Conservation (phyloP, 129 eudicot species). For the Arctium lappa region DNA sequence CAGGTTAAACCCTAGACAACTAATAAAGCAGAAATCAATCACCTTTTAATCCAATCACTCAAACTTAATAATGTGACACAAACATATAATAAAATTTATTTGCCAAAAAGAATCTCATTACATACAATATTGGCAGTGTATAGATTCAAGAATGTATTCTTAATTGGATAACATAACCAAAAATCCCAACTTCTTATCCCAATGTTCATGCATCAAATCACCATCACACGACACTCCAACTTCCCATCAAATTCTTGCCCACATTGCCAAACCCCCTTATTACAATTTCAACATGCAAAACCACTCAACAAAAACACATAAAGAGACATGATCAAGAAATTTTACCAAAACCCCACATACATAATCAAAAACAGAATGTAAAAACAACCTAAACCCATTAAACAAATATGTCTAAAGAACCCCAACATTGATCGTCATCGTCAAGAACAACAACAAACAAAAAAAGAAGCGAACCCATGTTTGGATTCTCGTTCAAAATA, state of each 20-base stretch:
- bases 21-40: background rate
- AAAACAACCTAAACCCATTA: constrained; percentile 3
- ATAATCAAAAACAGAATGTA: background rate
- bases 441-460: background rate
- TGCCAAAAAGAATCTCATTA: background rate
- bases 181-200: constrained; percentile 18
- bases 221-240: background rate
- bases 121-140: background rate
- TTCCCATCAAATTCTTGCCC: constrained; percentile 13
- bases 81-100: background rate
- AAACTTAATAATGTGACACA: background rate
- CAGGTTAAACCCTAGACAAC: constrained; percentile 11
- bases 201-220: constrained; percentile 17
- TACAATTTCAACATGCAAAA: constrained; percentile 25
- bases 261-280: constrained; percentile 29
- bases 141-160: background rate
- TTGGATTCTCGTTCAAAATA: constrained; percentile 1
- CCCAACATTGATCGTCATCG: constrained; percentile 30
- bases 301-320: constrained; percentile 1
- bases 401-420: constrained; percentile 6
- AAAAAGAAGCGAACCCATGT: constrained; percentile 14
- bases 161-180: background rate
- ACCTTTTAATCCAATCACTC: constrained; percentile 1
- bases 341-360: constrained; percentile 1
- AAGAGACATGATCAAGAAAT: constrained; percentile 20